Conservation (phyloP, 2,329 filamentous ascomycete genomes). For the Dothideomycetes sp. region DNA sequence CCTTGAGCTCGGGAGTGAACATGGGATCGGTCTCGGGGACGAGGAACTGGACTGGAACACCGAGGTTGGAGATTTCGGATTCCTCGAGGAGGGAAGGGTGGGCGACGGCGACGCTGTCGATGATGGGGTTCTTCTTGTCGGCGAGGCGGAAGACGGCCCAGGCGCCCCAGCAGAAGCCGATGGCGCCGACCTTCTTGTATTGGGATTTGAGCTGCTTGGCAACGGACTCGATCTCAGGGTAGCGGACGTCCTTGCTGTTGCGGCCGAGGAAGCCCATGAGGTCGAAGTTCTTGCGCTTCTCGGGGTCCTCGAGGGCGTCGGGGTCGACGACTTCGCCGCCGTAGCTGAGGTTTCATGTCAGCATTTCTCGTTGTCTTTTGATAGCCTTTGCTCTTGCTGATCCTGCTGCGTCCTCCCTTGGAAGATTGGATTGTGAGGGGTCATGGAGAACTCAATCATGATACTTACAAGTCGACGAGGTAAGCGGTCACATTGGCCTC, state of each 20-base stretch:
- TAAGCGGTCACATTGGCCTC: constrained; percentile 41
- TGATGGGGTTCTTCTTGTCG: constrained; percentile 31
- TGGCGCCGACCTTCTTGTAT: constrained; percentile 33
- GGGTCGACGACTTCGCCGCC: constrained; percentile 17
- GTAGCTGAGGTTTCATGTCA: constrained; percentile 15
- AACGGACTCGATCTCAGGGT: constrained; percentile 32
- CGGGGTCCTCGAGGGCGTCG: constrained; percentile 14
- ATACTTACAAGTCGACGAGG: constrained; percentile 27
- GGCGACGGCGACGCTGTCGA: constrained; percentile 38
- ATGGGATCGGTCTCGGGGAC: constrained; percentile 40
- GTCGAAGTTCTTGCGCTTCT: constrained; percentile 19
- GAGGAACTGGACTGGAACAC: constrained; percentile 44
- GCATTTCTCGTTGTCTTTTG: too few species aligned
- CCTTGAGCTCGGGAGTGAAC: constrained; percentile 41
- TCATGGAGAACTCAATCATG: not conserved
- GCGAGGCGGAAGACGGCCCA: constrained; percentile 44
- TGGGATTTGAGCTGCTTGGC: constrained; percentile 29
- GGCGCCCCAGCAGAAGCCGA: constrained; percentile 45
- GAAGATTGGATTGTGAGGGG: not conserved
- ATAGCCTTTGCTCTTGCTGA: not conserved
- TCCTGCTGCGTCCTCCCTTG: not conserved
- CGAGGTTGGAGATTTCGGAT: constrained; percentile 38
- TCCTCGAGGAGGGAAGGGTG: constrained; percentile 39
- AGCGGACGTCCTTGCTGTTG: constrained; percentile 19
- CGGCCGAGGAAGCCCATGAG: constrained; percentile 16